These are phyloP conservation scores for Hypoxylon trugodes DNA, from an alignment of 495 filamentous ascomycete species.

Conservation along the genomic window DNA sequence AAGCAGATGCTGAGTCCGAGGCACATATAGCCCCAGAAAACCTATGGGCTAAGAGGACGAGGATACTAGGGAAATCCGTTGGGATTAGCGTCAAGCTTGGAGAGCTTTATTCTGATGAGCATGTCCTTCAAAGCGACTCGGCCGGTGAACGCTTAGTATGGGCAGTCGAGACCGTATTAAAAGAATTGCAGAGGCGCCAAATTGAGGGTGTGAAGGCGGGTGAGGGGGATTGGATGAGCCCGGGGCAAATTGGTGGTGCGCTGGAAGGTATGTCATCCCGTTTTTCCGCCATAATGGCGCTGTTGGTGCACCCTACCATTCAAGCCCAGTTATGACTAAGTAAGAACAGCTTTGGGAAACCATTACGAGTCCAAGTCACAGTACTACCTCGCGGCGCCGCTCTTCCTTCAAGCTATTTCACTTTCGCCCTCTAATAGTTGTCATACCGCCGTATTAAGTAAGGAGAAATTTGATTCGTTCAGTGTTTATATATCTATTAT, in stretches of 20 bases:
- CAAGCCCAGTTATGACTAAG: conserved; percentile 17
- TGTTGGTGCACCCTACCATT: conserved; percentile 5
- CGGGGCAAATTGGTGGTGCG: conserved; percentile 74
- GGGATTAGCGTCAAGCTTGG: conserved; percentile 81
- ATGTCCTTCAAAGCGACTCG: conserved; percentile 66
- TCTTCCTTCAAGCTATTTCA: conserved; percentile 84
- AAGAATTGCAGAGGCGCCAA: conserved; percentile 73
- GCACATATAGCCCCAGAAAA: conserved; percentile 46
- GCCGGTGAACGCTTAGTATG: conserved; percentile 80
- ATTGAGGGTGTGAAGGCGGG: conserved; percentile 67
- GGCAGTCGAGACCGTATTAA: conserved; percentile 81
- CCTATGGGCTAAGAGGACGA: conserved; percentile 70
- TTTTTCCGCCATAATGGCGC: not conserved
- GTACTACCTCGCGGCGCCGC: conserved; percentile 82
- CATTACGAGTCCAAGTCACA: conserved; percentile 74
- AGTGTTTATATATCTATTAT: not conserved
- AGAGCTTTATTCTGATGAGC: conserved; percentile 73
- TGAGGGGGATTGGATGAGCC: conserved; percentile 77
- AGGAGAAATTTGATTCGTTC: conserved; percentile 31
- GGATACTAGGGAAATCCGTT: conserved; percentile 75
- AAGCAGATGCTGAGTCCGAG: conserved; percentile 42
- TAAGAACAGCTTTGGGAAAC: conserved; percentile 67
- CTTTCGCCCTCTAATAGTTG: conserved; percentile 66
- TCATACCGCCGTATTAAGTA: conserved; percentile 75
- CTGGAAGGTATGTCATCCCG: conserved; percentile 64